These are phyloP conservation scores for Zygoascus hellenicus DNA, from an alignment of 1,139 yeast genomes.

Conservation along the genomic window DNA sequence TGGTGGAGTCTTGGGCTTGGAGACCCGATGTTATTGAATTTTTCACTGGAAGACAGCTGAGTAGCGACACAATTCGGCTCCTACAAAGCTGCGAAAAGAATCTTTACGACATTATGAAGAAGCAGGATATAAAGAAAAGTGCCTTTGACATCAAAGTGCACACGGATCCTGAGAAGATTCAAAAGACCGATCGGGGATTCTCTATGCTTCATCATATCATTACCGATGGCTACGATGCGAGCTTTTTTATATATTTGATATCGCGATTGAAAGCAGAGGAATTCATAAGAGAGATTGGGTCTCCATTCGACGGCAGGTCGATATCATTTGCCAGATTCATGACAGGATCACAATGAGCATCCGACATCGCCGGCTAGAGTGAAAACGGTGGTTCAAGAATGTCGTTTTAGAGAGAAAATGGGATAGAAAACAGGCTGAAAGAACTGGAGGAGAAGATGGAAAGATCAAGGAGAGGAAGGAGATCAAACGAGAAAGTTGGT, in stretches of 20 bases:
- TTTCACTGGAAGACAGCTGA: conserved; percentile 40
- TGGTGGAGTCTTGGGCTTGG: conserved; percentile 89
- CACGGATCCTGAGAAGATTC: background rate
- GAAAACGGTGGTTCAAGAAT: too few relatives aligned
- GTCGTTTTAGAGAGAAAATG: too few relatives aligned
- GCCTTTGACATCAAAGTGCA: background rate
- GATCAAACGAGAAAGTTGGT: too few relatives aligned
- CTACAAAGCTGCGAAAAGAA: background rate
- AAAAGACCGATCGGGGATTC: background rate
- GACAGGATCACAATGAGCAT: background rate
- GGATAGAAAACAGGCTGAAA: too few relatives aligned
- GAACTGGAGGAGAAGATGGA: too few relatives aligned
- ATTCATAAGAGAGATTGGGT: background rate
- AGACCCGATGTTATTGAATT: conserved; percentile 50
- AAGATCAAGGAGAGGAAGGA: too few relatives aligned
- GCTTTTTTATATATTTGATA: conserved; percentile 7
- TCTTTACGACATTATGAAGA: background rate
- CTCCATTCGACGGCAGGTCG: background rate
- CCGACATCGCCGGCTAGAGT: too few relatives aligned
- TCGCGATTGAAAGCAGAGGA: conserved; percentile 4
- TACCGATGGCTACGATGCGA: conserved; percentile 8
- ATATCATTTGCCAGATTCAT: too few relatives aligned
- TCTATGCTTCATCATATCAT: conserved; percentile 9
- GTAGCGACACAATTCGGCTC: background rate
- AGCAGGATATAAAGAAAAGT: conserved; percentile 1